Base-by-base conservation (phyloP, 257 asterid species). In the Hygrophila difformis region DNA sequence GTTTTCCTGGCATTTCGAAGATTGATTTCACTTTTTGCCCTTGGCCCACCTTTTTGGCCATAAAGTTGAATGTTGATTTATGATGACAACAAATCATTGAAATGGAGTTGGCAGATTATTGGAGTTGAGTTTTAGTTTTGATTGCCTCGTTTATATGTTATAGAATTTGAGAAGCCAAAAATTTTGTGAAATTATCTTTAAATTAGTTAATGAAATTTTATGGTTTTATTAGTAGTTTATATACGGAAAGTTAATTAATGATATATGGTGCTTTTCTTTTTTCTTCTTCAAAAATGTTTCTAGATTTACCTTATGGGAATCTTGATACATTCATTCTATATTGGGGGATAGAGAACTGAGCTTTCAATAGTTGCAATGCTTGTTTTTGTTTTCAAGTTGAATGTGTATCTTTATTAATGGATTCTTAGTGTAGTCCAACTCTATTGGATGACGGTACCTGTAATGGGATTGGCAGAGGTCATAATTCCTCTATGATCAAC, bases 1-100 rank as follows among this genome's bases (percentile, higher is more conserved):
- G n/a, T n/a, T n/a, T 15, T 42, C 11, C 5, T 23, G 4, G 18
- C 22, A 2, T 51, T 31, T 22, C 21, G 15, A 29, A 12, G n/a
- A 21, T 0, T 24, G 24, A 7, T 16, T 14, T 6, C 3, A 8
- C 24, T 48, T 36, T 26, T n/a, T 12, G n/a, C n/a, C n/a, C n/a
- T 10, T n/a, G 54, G 14, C 8, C 29, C 31, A 26, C 31, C 7
- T 16, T 22, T 34, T 44, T 7, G 15, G 19, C 4, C n/a, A 16
- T 10, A 16, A 36, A 18, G 33, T 22, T 8, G 51, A 12, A 33
- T 33, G 28, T 23, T 22, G 15, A 21, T 41, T 18, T 43, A 19
- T 15, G 18, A 18, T 28, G 49, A 55, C 46, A n/a, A n/a, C 44
- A 18, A 44, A 28, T 21, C 2, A 40, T 50, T 7, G 21, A 29